These are phyloP conservation scores for Cicer bijugum DNA, from an alignment of 306 rosid species.

Conservation along the genomic window DNA sequence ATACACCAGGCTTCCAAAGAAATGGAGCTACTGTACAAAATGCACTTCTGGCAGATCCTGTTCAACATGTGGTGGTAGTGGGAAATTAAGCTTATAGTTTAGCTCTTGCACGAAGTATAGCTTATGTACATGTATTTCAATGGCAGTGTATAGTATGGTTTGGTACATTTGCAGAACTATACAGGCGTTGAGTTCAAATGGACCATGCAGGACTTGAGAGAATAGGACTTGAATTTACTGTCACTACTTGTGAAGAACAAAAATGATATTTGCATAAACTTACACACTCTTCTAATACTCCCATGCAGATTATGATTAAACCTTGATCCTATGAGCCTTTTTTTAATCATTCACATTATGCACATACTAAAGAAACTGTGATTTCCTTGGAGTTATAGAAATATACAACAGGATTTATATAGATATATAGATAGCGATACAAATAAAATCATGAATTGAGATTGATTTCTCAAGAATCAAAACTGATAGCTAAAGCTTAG, in stretches of 20 bases:
- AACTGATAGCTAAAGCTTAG: too few relatives aligned
- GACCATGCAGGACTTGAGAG: not conserved
- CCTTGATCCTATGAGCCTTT: not conserved
- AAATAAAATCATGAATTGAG: too few relatives aligned
- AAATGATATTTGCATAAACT: not conserved
- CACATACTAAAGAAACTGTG: too few relatives aligned
- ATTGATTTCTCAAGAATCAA: too few relatives aligned
- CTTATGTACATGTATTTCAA: constrained; percentile 19
- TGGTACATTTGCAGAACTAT: constrained; percentile 25
- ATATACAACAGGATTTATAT: too few relatives aligned
- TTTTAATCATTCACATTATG: not conserved
- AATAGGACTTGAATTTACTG: constrained; percentile 15
- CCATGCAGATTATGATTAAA: not conserved
- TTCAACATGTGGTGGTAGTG: constrained; percentile 76
- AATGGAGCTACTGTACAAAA: constrained; percentile 96
- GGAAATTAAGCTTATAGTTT: constrained; percentile 66
- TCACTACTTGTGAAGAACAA: not conserved
- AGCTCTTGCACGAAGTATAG: constrained; percentile 39
- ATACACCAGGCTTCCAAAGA: constrained; percentile 83
- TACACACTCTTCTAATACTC: not conserved
- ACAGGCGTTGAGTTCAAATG: constrained; percentile 27
- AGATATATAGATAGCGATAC: too few relatives aligned
- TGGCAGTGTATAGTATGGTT: constrained; percentile 40
- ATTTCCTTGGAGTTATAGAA: too few relatives aligned
- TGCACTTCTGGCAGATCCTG: constrained; percentile 87